Conservation (phyloP, 169 alveolate species). For the Plasmodium coatneyi region DNA sequence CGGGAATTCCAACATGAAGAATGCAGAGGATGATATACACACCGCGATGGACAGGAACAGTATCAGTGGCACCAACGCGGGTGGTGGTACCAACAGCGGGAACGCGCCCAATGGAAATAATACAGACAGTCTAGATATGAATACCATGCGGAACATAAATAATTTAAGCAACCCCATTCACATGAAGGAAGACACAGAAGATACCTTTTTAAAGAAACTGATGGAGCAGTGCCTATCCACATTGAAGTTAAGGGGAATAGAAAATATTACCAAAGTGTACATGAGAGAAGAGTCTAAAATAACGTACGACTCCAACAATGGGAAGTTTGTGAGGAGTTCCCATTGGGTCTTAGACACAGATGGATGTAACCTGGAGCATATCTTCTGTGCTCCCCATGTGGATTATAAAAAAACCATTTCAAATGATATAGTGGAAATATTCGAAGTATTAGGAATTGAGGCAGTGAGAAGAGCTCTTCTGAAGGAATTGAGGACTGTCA, state of each 20-base stretch:
- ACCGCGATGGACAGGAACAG: not conserved
- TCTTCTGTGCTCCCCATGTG: slow-evolving; percentile 91
- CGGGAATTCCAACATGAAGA: not conserved
- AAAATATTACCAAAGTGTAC: slow-evolving; percentile 95
- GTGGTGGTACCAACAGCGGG: not conserved
- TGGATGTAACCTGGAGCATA: slow-evolving; percentile 97
- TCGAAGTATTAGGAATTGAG: slow-evolving; percentile 98
- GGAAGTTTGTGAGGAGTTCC: slow-evolving; percentile 91
- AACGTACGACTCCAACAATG: slow-evolving; percentile 90
- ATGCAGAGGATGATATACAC: slow-evolving; percentile 2
- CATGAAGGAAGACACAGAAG: slow-evolving; percentile 88
- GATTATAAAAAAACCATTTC: slow-evolving; percentile 95
- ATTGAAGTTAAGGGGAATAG: slow-evolving; percentile 87
- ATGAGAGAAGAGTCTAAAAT: slow-evolving; percentile 95
- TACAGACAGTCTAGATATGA: not conserved
- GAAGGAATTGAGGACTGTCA: slow-evolving; percentile 94
- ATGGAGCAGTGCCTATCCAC: slow-evolving; percentile 90
- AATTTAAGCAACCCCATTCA: slow-evolving; percentile 23
- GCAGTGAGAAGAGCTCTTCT: slow-evolving; percentile 99
- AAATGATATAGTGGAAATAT: slow-evolving; percentile 98
- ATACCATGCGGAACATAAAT: not conserved
- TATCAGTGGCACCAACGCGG: not conserved
- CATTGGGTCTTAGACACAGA: slow-evolving; percentile 99
- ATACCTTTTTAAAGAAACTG: slow-evolving; percentile 88
- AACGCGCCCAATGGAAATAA: not conserved